Evolutionary conservation across 352 stramenopile genomes (phyloP).

Genomic region (Poterioochromonas sp.): DNA sequence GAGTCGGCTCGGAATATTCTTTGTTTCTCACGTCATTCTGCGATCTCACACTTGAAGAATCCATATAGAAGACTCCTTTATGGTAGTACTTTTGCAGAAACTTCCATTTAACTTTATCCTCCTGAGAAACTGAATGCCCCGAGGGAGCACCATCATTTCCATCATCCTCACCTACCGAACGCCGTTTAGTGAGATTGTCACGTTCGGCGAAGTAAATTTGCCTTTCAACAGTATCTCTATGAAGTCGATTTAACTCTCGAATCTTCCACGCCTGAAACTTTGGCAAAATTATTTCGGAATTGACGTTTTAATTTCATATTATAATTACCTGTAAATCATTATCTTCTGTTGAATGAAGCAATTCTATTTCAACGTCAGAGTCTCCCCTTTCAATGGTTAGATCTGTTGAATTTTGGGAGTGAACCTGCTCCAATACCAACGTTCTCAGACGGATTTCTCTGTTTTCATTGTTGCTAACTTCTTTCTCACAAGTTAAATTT

Average conservation of each 20-base stretch:
- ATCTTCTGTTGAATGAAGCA: neutral
- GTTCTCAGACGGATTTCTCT: too few relatives aligned
- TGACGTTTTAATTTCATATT: neutral
- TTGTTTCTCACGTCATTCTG: slow-evolving; percentile 47
- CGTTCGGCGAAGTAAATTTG: slow-evolving; percentile 66
- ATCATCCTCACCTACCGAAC: slow-evolving; percentile 91
- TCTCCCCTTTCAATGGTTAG: slow-evolving; percentile 65
- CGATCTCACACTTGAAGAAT: slow-evolving; percentile 47
- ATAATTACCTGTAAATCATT: neutral
- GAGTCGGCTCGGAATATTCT: slow-evolving; percentile 47
- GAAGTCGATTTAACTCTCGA: slow-evolving; percentile 79
- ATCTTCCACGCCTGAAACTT: slow-evolving; percentile 85
- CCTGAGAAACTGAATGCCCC: slow-evolving; percentile 49
- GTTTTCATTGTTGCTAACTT: too few relatives aligned
- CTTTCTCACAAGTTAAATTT: too few relatives aligned
- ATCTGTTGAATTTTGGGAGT: too few relatives aligned
- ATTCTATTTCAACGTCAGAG: neutral
- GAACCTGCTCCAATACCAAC: too few relatives aligned
- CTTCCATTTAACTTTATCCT: slow-evolving; percentile 66
- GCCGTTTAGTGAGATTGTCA: slow-evolving; percentile 62
- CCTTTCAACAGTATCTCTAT: slow-evolving; percentile 68
- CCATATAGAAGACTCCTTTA: slow-evolving; percentile 94
- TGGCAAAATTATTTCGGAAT: slow-evolving; percentile 57
- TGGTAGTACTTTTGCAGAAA: slow-evolving; percentile 98
- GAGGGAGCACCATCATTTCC: slow-evolving; percentile 71